These are phyloP conservation scores for Tolypocladium nubicola DNA, from an alignment of 2,329 filamentous ascomycete genomes.

Conservation along the genomic window DNA sequence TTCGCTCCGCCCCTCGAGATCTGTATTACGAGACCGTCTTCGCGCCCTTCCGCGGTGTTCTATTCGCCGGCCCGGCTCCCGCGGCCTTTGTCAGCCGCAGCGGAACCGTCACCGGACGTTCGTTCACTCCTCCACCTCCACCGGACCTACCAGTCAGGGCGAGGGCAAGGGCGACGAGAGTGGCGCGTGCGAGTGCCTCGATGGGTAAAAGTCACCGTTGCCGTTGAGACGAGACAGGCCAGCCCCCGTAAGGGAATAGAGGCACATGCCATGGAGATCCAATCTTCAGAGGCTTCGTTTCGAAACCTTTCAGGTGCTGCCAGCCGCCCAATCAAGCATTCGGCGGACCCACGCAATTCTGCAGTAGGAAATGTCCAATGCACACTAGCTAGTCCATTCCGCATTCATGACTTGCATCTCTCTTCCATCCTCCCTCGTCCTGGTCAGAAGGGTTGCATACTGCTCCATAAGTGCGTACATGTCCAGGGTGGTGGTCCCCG, in stretches of 20 bases:
- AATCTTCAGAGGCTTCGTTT: not conserved
- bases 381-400: not conserved
- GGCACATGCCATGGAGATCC: not conserved
- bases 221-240: not conserved
- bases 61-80: no score
- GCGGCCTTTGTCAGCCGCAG: no score
- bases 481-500: not conserved
- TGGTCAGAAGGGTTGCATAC: not conserved
- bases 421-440: not conserved
- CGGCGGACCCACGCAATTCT: not conserved
- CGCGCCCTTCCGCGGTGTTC: no score
- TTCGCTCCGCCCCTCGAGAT: no score
- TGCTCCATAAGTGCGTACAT: not conserved
- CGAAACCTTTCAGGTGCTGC: not conserved
- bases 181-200: not conserved
- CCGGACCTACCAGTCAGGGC: no score
- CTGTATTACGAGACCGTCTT: no score
- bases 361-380: not conserved
- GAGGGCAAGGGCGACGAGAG: no score
- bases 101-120: no score
- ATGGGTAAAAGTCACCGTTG: not conserved
- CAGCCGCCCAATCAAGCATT: not conserved
- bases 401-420: not conserved
- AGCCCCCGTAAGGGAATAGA: not conserved
- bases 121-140: not conserved